These are phyloP conservation scores for Ceratocystis cubensis DNA, from an alignment of 2,329 filamentous ascomycete genomes.

Conservation along the genomic window DNA sequence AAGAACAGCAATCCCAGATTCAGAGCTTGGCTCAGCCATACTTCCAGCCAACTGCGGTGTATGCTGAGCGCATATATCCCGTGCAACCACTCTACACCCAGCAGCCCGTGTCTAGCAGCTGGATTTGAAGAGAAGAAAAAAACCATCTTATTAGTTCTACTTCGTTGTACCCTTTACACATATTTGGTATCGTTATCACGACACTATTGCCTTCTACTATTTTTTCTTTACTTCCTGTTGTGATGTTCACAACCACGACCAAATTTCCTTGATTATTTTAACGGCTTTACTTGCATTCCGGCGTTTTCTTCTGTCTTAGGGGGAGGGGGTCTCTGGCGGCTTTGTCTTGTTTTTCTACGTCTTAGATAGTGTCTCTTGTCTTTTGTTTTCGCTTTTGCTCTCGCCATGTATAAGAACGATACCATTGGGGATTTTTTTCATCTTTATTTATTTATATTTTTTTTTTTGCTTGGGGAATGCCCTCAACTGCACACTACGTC, in stretches of 20 bases:
- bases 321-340: neutral
- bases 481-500: neutral
- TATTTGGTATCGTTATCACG: neutral
- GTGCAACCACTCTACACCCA: neutral
- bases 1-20: neutral
- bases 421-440: neutral
- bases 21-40: slow-evolving; percentile 1
- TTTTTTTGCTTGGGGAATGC: slow-evolving; percentile 4
- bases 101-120: neutral
- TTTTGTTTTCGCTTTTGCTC: neutral
- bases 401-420: slow-evolving; percentile 7
- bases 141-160: neutral
- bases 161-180: neutral
- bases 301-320: neutral
- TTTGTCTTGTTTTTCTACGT: neutral
- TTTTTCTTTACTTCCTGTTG: neutral
- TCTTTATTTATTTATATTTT: neutral
- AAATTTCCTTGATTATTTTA: neutral
- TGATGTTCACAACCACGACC: neutral
- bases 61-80: neutral
- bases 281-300: neutral
- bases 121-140: slow-evolving; percentile 4
- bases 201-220: neutral
- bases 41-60: neutral
- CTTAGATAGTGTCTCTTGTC: slow-evolving; percentile 2